phyloP scores from a whole-genome alignment of 805 yeast genomes.

The Wickerhamiella shivajii region DNA sequence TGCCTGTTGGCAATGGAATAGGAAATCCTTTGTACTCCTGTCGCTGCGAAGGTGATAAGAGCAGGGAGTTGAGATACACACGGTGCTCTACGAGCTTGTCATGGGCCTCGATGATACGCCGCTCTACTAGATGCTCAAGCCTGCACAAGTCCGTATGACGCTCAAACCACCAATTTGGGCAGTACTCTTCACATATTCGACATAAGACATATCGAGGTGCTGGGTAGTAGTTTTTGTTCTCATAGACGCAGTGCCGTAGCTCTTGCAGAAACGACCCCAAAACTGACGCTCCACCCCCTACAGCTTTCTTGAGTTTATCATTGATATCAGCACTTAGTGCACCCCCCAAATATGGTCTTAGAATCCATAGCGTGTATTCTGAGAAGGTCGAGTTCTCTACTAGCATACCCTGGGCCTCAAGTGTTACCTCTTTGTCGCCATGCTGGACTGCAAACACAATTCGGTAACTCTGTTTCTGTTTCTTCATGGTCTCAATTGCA shows the following conservation, averaged over 20 bases:
- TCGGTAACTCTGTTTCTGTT: constrained; percentile 1
- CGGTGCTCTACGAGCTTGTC: constrained; percentile 65
- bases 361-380: constrained; percentile 67
- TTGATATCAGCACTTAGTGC: constrained; percentile 2
- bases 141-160: constrained; percentile 78
- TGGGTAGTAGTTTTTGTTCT: constrained; percentile 44
- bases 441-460: constrained; percentile 1
- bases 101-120: constrained; percentile 58
- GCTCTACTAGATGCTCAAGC: constrained; percentile 70
- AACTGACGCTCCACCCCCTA: constrained; percentile 83
- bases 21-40: constrained; percentile 4
- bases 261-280: constrained; percentile 58
- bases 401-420: constrained; percentile 89
- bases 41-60: constrained; percentile 22
- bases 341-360: constrained; percentile 7
- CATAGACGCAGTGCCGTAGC: constrained; percentile 47
- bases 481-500: constrained; percentile 9
- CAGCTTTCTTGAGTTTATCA: constrained; percentile 38
- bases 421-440: constrained; percentile 11
- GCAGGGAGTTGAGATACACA: constrained; percentile 28
- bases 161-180: constrained; percentile 97
- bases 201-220: constrained; percentile 75
- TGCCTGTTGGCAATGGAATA: neutral
- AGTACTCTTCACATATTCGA: constrained; percentile 75
- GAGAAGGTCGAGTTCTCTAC: constrained; percentile 44